Conservation (phyloP, 2,329 filamentous ascomycete genomes). For the Aspergillus udagawae region DNA sequence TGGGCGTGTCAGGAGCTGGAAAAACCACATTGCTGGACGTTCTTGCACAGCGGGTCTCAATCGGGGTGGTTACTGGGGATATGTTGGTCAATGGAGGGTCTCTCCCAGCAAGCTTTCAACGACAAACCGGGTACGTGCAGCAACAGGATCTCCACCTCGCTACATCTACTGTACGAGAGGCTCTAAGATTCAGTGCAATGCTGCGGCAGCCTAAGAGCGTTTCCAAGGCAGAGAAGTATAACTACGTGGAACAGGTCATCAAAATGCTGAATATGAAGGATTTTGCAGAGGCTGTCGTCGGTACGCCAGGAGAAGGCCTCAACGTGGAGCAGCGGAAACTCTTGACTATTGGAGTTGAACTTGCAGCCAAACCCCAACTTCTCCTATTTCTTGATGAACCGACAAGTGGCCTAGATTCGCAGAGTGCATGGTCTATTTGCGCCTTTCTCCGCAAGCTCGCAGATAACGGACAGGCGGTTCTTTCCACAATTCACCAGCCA, state of each 20-base stretch:
- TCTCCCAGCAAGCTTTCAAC: slow-evolving; percentile 56
- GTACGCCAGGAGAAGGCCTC: slow-evolving; percentile 49
- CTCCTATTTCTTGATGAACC: slow-evolving; percentile 77
- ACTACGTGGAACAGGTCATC: slow-evolving; percentile 77
- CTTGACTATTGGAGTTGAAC: too few species aligned
- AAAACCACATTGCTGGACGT: slow-evolving; percentile 60
- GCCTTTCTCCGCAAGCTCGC: slow-evolving; percentile 83
- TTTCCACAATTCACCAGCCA: slow-evolving; percentile 92
- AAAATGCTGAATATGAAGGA: slow-evolving; percentile 83
- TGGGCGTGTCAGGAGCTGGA: slow-evolving; percentile 62
- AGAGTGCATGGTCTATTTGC: slow-evolving; percentile 85
- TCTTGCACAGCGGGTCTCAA: slow-evolving; percentile 54
- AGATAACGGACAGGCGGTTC: slow-evolving; percentile 79
- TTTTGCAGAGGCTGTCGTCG: slow-evolving; percentile 82
- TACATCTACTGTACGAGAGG: slow-evolving; percentile 82
- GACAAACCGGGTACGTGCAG: slow-evolving; percentile 64
- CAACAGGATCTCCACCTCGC: slow-evolving; percentile 74
- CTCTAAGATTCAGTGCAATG: slow-evolving; percentile 76
- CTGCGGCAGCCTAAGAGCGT: slow-evolving; percentile 74
- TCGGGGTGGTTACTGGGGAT: slow-evolving; percentile 62
- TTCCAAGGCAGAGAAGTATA: slow-evolving; percentile 68
- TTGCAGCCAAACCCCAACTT: too few species aligned
- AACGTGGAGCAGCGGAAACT: too few species aligned
- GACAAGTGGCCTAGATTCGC: slow-evolving; percentile 83
- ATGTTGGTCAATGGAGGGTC: slow-evolving; percentile 62